Evolutionary conservation across 495 filamentous ascomycete genomes (phyloP), one percentile per base, ranked within the genome.

Genomic region (Parmelia sp.): DNA sequence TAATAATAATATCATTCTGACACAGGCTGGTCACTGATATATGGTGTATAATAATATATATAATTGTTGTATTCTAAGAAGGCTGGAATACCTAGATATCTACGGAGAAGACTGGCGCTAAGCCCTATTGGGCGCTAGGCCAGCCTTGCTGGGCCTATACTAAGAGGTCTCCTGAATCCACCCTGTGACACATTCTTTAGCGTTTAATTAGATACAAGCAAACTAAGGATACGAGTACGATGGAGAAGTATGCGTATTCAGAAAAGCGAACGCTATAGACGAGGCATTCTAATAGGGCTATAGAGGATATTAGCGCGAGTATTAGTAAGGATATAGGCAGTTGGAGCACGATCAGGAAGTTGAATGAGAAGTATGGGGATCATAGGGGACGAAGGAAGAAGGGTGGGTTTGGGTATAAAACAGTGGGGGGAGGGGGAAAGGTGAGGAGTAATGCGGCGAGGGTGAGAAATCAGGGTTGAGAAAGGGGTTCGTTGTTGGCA

Each of bases 321-420:
- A 92, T 96, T 65, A 91, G 86, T 65, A 95, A 97, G 74, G 94
- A 98, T 68, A 98, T 97, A 94, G 81, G 87, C 42, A 89, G 83
- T 40, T 77, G 97, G 61, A 81, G 82, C 61, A 90, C 90, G 29
- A 96, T 98, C 66, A 80, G 89, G 60, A 96, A 96, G 77, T 98
- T 97, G 73, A 94, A 98, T 72, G 90, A 95, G 77, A 90, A 92
- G 72, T 98, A 90, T 75, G 94, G 94, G 29, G 92, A 97, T 77
- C 84, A 88, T 19, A 90, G 86, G 60, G 84, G 86, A 9, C 82
- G 82, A 69, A 82, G 82, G 69, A 87, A 86, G 77, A 89, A 84
- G 75, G 74, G 72, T 56, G 76, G 74, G 0, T 86, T 88, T 73
- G 89, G 90, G 11, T 91, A 91, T 73, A 85, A 81, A 57, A 78